Base-by-base conservation (phyloP, 495 filamentous ascomycete species). In the Podospora bellae-mahoneyi region DNA sequence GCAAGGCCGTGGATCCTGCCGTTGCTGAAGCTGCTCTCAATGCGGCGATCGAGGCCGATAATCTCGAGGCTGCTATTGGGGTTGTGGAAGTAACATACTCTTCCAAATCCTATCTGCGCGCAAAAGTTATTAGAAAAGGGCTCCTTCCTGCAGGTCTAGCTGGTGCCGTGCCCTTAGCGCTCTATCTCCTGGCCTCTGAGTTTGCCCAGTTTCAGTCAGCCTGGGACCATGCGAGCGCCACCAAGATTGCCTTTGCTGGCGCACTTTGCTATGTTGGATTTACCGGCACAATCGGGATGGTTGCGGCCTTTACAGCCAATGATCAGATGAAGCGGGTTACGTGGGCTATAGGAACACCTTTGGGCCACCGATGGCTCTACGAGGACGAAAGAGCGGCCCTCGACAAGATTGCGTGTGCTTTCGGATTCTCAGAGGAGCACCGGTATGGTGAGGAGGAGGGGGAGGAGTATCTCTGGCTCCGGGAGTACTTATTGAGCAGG, bases 271-370 rank as follows among this genome's bases (percentile, higher is more conserved):
- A 97, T 75, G 82, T 95, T 16, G 87, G 84, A 2, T 89, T 92
- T 63, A 92, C 91, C 7, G 88, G 86, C 2, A 90, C 88, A 1
- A 84, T 97, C 59, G 95, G 94, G 5, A 73, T 92, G n/a, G 84
- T 97, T 16, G 93, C 93, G 16, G 77, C 94, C 27, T 90, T 90
- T 34, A 97, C 94, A 18, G 81, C 87, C 20, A 97, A 97, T 79
- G 93, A 97, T 76, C 93, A 98, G 76, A 96, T 97, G 91, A 89
- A 92, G 66, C 87, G 95, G 4, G 91, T 98, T 34, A 91, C 89
- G 4, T 99, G 96, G 96, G 82, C 88, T 15, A 80, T 84, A 15
- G 95, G 95, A 2, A 88, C 90, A 27, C 91, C 92, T 27, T 79
- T 99, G 72, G 83, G 89, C 68, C 82, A 94, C 68, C 86, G 96